Conservation (phyloP, 257 asterid genomes). For the Lithospermum erythrorhizon region DNA sequence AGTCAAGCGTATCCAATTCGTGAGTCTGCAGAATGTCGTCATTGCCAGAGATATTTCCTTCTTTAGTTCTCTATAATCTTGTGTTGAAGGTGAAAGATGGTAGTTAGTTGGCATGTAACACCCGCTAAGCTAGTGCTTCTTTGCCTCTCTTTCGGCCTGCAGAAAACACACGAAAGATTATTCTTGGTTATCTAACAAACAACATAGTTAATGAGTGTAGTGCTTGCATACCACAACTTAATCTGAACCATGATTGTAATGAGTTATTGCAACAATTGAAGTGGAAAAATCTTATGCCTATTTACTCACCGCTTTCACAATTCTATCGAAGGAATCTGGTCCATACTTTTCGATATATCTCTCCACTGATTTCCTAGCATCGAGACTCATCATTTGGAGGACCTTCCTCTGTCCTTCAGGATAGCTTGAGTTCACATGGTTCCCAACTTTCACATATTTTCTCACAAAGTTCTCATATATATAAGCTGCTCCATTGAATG, state of each 20-base stretch:
- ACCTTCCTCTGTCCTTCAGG: conserved; percentile 52
- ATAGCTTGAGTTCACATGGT: conserved; percentile 34
- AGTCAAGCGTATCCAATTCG: too few species aligned
- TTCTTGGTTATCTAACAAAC: neutral
- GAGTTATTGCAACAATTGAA: neutral
- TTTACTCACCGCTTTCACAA: conserved; percentile 53
- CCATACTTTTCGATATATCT: conserved; percentile 60
- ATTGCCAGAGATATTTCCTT: neutral
- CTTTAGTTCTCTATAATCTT: neutral
- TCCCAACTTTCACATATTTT: conserved; percentile 49
- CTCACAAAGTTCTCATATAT: conserved; percentile 60
- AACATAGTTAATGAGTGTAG: too few species aligned
- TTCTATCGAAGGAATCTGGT: conserved; percentile 65
- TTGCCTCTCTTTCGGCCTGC: conserved; percentile 91
- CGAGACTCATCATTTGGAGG: conserved; percentile 88
- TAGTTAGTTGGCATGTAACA: neutral
- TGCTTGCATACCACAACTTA: too few species aligned
- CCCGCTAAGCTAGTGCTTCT: conserved; percentile 35
- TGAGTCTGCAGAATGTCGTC: neutral
- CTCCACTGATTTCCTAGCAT: conserved; percentile 71
- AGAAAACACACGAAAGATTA: neutral
- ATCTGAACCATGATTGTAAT: too few species aligned
- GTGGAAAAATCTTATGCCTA: too few species aligned
- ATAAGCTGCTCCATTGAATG: conserved; percentile 40
- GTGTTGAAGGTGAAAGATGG: neutral